Percentiles rank a stretch among this genome's conserved stretches.
phyloP scores from a whole-genome alignment of 2,329 filamentous ascomycete species.

The Lecanicillium sp. region DNA sequence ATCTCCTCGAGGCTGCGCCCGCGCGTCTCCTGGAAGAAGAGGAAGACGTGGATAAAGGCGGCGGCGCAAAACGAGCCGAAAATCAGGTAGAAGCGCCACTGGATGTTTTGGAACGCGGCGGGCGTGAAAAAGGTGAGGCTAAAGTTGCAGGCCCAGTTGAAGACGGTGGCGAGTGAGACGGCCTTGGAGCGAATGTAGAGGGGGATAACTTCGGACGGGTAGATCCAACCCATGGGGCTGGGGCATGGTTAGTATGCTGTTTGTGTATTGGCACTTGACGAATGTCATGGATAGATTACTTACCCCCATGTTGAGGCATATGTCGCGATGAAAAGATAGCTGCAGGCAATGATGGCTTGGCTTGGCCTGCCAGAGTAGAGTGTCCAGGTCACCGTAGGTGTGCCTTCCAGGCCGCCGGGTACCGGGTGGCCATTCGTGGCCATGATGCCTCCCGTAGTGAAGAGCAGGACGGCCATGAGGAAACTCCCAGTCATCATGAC shows the following conservation, averaged over 20 bases:
- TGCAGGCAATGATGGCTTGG: conserved; percentile 54
- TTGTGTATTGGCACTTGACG: too few species aligned
- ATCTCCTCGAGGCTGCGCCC: conserved; percentile 10
- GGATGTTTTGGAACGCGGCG: conserved; percentile 18
- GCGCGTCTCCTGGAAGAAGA: conserved; percentile 12
- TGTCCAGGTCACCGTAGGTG: conserved; percentile 18
- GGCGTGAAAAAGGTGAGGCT: conserved; percentile 24
- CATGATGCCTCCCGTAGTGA: conserved; percentile 40
- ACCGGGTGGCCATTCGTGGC: conserved; percentile 30
- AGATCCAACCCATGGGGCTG: conserved; percentile 36
- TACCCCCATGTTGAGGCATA: conserved; percentile 30
- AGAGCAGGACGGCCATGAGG: conserved; percentile 52
- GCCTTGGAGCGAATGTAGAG: conserved; percentile 34
- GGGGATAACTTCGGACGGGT: conserved; percentile 39
- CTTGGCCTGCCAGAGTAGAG: conserved; percentile 32
- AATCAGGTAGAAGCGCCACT: conserved; percentile 14
- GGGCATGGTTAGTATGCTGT: neutral
- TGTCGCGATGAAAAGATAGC: conserved; percentile 51
- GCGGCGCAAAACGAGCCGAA: conserved; percentile 11
- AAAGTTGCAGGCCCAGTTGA: conserved; percentile 27
- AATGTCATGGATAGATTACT: neutral
- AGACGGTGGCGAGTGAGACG: conserved; percentile 32
- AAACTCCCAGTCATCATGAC: conserved; percentile 55
- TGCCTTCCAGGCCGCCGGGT: conserved; percentile 35
- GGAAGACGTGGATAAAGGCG: conserved; percentile 10